Evolutionary conservation across 352 stramenopile species (phyloP).

Genomic region (Phytophthora uliginosa): DNA sequence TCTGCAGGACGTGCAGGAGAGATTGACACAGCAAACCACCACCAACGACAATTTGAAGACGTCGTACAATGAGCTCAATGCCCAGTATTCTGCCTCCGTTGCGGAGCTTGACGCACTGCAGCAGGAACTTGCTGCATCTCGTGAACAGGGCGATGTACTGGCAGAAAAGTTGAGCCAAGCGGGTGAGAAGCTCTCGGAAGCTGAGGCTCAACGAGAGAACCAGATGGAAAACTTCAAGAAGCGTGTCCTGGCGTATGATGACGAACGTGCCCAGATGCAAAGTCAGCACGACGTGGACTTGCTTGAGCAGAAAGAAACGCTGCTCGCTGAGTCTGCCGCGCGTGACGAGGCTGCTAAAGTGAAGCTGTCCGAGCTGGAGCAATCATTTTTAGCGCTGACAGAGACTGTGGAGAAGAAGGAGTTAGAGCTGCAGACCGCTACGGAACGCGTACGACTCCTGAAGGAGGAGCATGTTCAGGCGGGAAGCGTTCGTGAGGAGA

Average conservation of each 20-base stretch:
- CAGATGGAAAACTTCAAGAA: constrained; percentile 47
- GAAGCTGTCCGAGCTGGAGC: constrained; percentile 39
- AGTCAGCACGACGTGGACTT: constrained; percentile 21
- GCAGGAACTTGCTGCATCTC: constrained; percentile 36
- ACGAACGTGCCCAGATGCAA: constrained; percentile 32
- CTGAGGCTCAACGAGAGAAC: constrained; percentile 33
- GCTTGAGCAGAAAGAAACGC: constrained; percentile 34
- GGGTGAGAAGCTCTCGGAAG: constrained; percentile 15
- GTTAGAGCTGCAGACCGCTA: constrained; percentile 20
- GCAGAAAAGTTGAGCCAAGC: constrained; percentile 29
- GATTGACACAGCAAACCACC: constrained; percentile 46
- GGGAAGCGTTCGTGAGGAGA: constrained; percentile 24
- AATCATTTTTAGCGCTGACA: constrained; percentile 22
- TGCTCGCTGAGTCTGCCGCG: constrained; percentile 17
- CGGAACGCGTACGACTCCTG: constrained; percentile 13
- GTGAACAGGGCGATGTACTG: constrained; percentile 20
- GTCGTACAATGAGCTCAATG: constrained; percentile 38
- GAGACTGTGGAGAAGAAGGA: constrained; percentile 39
- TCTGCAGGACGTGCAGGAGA: constrained; percentile 57
- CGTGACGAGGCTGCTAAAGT: constrained; percentile 28
- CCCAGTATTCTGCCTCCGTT: constrained; percentile 16
- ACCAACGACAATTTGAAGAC: constrained; percentile 34
- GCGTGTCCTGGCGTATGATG: constrained; percentile 37
- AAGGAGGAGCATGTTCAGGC: constrained; percentile 26
- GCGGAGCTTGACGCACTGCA: constrained; percentile 42